A percentile compares a stretch with the other conserved stretches of the same genome.
These are phyloP conservation scores for Viridothelium virens DNA, from an alignment of 495 filamentous ascomycete genomes.

Conservation along the genomic window DNA sequence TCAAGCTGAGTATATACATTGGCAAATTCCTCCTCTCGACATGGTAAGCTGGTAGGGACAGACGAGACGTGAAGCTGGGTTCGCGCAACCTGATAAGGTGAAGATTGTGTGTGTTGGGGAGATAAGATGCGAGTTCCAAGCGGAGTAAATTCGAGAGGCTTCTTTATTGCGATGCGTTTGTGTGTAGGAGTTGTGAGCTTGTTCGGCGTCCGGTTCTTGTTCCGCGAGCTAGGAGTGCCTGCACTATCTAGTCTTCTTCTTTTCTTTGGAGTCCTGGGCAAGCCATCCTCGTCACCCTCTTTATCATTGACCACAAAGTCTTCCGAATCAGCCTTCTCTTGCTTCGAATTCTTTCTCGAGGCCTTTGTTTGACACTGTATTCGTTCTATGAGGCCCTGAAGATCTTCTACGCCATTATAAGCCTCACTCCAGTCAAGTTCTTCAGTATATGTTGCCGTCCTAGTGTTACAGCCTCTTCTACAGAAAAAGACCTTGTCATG, in stretches of 20 bases:
- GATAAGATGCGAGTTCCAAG: conserved; percentile 80
- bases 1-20: conserved; percentile 90
- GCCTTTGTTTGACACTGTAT: conserved; percentile 63
- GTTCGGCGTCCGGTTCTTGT: conserved; percentile 44
- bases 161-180: conserved; percentile 74
- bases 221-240: conserved; percentile 51
- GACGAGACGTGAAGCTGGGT: conserved; percentile 86
- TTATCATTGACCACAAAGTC: conserved; percentile 40
- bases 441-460: conserved; percentile 82
- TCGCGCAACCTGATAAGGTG: conserved; percentile 86
- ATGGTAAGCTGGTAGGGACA: conserved; percentile 81
- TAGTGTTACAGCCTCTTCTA: conserved; percentile 76
- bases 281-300: conserved; percentile 38
- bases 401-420: conserved; percentile 56
- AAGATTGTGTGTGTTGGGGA: conserved; percentile 65
- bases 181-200: conserved; percentile 64
- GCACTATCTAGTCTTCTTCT: conserved; percentile 44
- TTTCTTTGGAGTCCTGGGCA: conserved; percentile 53
- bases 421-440: conserved; percentile 90
- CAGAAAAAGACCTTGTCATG: conserved; percentile 88
- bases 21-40: conserved; percentile 83
- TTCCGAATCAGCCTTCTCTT: conserved; percentile 39
- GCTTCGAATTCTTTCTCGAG: conserved; percentile 49
- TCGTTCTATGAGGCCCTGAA: conserved; percentile 53
- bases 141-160: conserved; percentile 89